Evolutionary conservation across 768 basidiomycete genomes (phyloP).

Genomic region (Cyathus striatus): DNA sequence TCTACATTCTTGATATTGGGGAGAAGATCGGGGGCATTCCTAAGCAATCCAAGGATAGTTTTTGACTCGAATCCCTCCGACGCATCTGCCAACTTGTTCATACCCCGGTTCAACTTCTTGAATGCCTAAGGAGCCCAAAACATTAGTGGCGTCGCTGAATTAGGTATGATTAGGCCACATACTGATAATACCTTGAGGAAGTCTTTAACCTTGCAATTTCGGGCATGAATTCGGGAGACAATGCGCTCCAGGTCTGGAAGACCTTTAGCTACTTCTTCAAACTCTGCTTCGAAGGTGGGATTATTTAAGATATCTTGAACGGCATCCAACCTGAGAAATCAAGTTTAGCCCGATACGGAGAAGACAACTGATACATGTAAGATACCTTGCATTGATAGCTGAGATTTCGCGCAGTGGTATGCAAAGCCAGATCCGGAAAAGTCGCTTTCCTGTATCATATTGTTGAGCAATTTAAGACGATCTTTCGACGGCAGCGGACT

Average conservation of each 20-base stretch:
- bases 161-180: no score
- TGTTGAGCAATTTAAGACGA: no score
- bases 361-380: no score
- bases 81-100: slow-evolving; percentile 55
- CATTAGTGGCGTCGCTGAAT: no score
- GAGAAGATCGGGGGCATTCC: slow-evolving; percentile 76
- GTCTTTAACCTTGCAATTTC: slow-evolving; percentile 80
- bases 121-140: no score
- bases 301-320: slow-evolving; percentile 87
- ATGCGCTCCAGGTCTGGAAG: slow-evolving; percentile 92
- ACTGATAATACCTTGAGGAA: slow-evolving; percentile 83
- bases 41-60: slow-evolving; percentile 69
- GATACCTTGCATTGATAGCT: slow-evolving; percentile 90
- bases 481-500: no score
- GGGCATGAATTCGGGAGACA: slow-evolving; percentile 92
- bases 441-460: slow-evolving; percentile 67
- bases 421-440: slow-evolving; percentile 96
- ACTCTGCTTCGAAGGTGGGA: slow-evolving; percentile 70
- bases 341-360: no score
- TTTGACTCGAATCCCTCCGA: slow-evolving; percentile 74
- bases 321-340: slow-evolving; percentile 76
- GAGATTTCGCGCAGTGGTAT: slow-evolving; percentile 78
- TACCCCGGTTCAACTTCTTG: slow-evolving; percentile 61
- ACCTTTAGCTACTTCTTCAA: slow-evolving; percentile 71
- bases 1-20: slow-evolving; percentile 70